phyloP scores from a whole-genome alignment of 2,329 filamentous ascomycete genomes.

The Ophiostoma tasmaniense region DNA sequence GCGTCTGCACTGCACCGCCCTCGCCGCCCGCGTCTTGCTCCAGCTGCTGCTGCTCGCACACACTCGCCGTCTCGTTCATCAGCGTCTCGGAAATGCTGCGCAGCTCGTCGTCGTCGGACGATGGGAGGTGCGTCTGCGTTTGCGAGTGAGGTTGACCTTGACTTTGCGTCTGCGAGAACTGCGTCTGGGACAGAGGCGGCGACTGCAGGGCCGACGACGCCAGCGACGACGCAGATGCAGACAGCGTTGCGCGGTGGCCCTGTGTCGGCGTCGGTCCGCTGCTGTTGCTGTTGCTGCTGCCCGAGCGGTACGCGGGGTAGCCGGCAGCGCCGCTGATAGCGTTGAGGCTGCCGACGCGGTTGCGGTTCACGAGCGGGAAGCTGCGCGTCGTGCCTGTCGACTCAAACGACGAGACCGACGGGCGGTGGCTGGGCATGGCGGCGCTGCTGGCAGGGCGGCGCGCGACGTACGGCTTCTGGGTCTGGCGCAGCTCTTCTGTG shows the following conservation, averaged over 20 bases:
- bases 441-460: slow-evolving; percentile 38
- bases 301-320: slow-evolving; percentile 27
- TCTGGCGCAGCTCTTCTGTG: slow-evolving; percentile 19
- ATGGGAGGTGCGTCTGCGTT: background rate
- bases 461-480: slow-evolving; percentile 13
- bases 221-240: background rate
- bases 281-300: slow-evolving; percentile 26
- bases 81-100: slow-evolving; percentile 40
- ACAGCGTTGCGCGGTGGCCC: background rate
- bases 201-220: background rate
- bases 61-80: slow-evolving; percentile 40
- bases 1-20: slow-evolving; percentile 4
- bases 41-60: slow-evolving; percentile 28
- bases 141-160: background rate
- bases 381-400: slow-evolving; percentile 53
- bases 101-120: slow-evolving; percentile 36
- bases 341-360: slow-evolving; percentile 14
- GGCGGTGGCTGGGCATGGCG: slow-evolving; percentile 38
- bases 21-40: background rate
- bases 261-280: background rate
- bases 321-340: slow-evolving; percentile 25
- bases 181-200: background rate
- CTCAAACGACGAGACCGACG: slow-evolving; percentile 49
- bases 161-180: background rate
- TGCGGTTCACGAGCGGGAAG: slow-evolving; percentile 45